Percentiles rank a stretch among this genome's conserved stretches.
These are phyloP conservation scores for Aspergillus ellipticus DNA, from an alignment of 495 filamentous ascomycete genomes.

Conservation along the genomic window DNA sequence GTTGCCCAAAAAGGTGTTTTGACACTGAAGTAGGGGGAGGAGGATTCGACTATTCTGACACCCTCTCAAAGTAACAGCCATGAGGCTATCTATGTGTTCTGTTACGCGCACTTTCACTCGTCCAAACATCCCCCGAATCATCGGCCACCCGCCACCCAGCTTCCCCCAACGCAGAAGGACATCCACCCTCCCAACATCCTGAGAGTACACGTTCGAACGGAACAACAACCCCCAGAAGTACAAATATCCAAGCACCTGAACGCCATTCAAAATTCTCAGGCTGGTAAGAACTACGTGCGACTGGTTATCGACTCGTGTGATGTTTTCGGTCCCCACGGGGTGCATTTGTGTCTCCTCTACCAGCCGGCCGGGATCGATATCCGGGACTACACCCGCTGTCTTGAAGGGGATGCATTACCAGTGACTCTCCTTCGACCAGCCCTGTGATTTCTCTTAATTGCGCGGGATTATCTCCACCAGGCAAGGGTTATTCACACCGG, in stretches of 20 bases:
- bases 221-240: slow-evolving; percentile 26
- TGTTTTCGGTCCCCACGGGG: slow-evolving; percentile 31
- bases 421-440: slow-evolving; percentile 22
- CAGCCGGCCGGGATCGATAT: slow-evolving; percentile 35
- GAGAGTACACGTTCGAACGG: slow-evolving; percentile 27
- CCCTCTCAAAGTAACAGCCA: too few species aligned
- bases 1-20: too few species aligned
- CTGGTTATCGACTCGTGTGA: slow-evolving; percentile 36
- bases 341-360: slow-evolving; percentile 41
- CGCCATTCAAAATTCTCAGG: slow-evolving; percentile 18
- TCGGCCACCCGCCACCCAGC: too few species aligned
- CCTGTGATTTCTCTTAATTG: slow-evolving; percentile 31
- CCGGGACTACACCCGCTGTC: slow-evolving; percentile 14
- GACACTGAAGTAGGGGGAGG: too few species aligned
- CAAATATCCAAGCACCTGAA: slow-evolving; percentile 30
- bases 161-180: too few species aligned
- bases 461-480: slow-evolving; percentile 40
- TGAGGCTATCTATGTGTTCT: too few species aligned
- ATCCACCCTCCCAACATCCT: too few species aligned
- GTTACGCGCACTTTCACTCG: too few species aligned
- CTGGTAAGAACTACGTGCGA: slow-evolving; percentile 30
- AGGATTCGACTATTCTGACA: too few species aligned
- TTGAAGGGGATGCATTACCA: slow-evolving; percentile 16
- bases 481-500: slow-evolving; percentile 41
- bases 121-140: too few species aligned